Base-by-base conservation (phyloP, 2,329 filamentous ascomycete genomes). In the Diaporthe humulicola region DNA sequence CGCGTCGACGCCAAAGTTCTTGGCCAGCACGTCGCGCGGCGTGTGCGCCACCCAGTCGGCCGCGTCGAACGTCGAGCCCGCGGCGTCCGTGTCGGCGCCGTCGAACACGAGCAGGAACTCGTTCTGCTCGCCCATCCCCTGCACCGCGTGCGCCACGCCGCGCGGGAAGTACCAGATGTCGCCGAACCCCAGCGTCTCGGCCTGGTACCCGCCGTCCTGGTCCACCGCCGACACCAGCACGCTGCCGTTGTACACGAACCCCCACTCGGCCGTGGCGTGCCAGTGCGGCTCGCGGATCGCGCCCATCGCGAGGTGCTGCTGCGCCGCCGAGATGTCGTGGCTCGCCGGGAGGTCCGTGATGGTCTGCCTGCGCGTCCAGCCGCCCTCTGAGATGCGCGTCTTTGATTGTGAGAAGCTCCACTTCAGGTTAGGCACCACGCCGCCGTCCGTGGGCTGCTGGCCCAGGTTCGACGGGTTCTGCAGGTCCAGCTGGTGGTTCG, bases 81-180 rank as follows among this genome's bases (percentile, higher is more conserved):
- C n/a, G 4, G 7, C 22, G 33, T 77, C 71, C 19, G 64, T 57
- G 60, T 67, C 71, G 14, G 71, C 60, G 10, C 30, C 77, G 19
- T 40, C 8, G 57, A 72, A 75, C 40, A 90, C 89, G 1, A 93
- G 85, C 15, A 94, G 86, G 76, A 90, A 93, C 80, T 93, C 92
- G 74, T 93, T 93, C 79, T 93, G 88, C 14, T 93, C 91, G 2
- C 88, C 90, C 0, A 93, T 85, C 0, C 90, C 90, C 78, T 93
- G 91, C 0, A 93, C 83, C 1, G 90, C 90, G 70, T 93, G 92
- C 0, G 90, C 90, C 4, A 87, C 85, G 4, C 92, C 92, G 80
- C 93, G 92, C 40, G 91, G 91, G 78, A 93, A 93, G 80, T 93
- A 93, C 90, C 91, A 93, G 61, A 93, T 89, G 75, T 93, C 92